phyloP scores from a whole-genome alignment of 306 rosid genomes.

The Cucurbita maxima region DNA sequence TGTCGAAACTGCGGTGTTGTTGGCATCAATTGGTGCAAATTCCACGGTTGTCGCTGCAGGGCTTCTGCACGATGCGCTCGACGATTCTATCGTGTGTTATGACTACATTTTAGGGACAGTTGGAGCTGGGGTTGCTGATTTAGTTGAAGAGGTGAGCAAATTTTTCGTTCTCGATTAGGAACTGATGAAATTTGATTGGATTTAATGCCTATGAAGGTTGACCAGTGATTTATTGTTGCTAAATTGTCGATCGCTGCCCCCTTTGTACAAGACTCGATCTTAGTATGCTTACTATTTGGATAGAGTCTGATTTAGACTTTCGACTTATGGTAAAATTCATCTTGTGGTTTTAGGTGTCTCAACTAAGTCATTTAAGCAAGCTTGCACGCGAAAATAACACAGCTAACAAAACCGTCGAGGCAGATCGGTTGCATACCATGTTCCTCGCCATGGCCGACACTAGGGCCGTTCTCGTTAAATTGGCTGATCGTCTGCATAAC shows the following conservation, averaged over 20 bases:
- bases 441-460: slow-evolving; percentile 97
- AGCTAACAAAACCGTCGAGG: slow-evolving; percentile 68
- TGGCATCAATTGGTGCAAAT: slow-evolving; percentile 81
- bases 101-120: slow-evolving; percentile 52
- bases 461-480: slow-evolving; percentile 81
- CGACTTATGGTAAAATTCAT: no score
- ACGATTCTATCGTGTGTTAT: slow-evolving; percentile 58
- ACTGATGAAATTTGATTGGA: not conserved
- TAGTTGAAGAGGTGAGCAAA: slow-evolving; percentile 73
- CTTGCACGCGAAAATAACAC: slow-evolving; percentile 89
- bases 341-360: slow-evolving; percentile 53
- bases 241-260: not conserved
- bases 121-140: slow-evolving; percentile 81
- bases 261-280: not conserved
- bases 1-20: slow-evolving; percentile 77
- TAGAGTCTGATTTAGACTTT: not conserved
- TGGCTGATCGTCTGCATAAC: slow-evolving; percentile 90
- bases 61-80: slow-evolving; percentile 86
- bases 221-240: not conserved
- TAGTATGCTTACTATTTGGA: not conserved
- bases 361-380: slow-evolving; percentile 83
- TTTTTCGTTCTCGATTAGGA: not conserved
- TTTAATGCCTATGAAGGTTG: not conserved
- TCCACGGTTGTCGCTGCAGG: slow-evolving; percentile 91
- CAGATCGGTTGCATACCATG: slow-evolving; percentile 91